Base-by-base conservation (phyloP, 768 basidiomycete species). In the Amanita pseudoporphyria region DNA sequence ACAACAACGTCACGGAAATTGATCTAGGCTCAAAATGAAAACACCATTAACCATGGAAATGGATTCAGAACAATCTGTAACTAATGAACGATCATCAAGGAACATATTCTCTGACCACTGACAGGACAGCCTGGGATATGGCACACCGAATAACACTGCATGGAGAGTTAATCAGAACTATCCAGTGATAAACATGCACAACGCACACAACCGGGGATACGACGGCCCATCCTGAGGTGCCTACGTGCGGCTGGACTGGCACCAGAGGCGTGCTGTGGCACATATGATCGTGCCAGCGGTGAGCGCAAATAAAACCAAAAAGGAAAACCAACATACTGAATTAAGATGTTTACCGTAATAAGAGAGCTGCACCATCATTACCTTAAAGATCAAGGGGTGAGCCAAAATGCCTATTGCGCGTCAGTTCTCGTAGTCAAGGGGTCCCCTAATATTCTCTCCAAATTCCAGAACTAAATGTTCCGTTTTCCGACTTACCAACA, bases 381-480 rank as follows among this genome's bases (percentile, higher is more conserved):
- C 61, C 88, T 77, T 80, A 19, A 79, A 67, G 59, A 94, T 90
- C n/a, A n/a, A n/a, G n/a, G n/a, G n/a, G n/a, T n/a, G n/a, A n/a
- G n/a, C n/a, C n/a, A n/a, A n/a, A n/a, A n/a, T n/a, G n/a, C 68
- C 67, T 10, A 64, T 71, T 33, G 71, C 68, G 46, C 49, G 67
- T 63, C n/a, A 16, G 12, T 30, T 16, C 14, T 18, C 32, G 0
- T 12, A 9, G 18, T 19, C 22, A 40, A 32, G 16, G 13, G 1
- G 9, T 14, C 14, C 39, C 21, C 58, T 56, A 30, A 43, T 52
- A n/a, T 14, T 53, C 9, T 14, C 16, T 45, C 14, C 55, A 91
- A 87, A 81, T 94, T 32, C 90, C 91, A 18, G 90, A 91, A 1
- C 53, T 90, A 6, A 94, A 87, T 2, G 78, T 87, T 1, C 90